Evolutionary conservation across 1,284 basidiomycete species (phyloP), one percentile per base, ranked within the genome.

Genomic region (Mycosarcoma mackinlayi): DNA sequence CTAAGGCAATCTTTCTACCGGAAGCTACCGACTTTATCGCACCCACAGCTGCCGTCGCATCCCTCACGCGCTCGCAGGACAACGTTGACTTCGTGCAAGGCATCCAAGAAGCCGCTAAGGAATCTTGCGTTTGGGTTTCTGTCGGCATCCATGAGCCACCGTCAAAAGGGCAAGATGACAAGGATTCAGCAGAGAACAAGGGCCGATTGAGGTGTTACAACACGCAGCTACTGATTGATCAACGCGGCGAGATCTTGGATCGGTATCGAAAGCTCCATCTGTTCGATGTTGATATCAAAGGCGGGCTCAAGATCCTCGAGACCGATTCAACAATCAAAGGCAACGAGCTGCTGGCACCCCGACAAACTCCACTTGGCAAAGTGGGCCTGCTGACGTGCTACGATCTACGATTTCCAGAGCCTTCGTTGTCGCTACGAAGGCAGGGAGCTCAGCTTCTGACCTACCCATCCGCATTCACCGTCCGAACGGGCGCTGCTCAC

Each of bases 1-100:
- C 85, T 3, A 80, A 80, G 52, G 83, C 85, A 13, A 73, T 85
- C 51, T 85, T 84, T 59, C 77, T 86, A 6, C 85, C 86, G 18
- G 86, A 86, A 77, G 79, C 86, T 0, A 80, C 85, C 21, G 86
- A 87, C 69, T 87, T 86, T 46, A 86, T 87, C 58, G 84, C 84
- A 1, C 79, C 83, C 8, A 78, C 82, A 14, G 64, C 79, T 0
- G 7, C 52, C 8, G 83, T 83, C 4, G 54, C 67, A 0, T 40
- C 46, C 11, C 71, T 84, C 2, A 75, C 79, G 0, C 54, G 75
- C 13, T 73, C 79, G 0, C 13, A 55, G 1, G 83, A 82, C 8
- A 70, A 75, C 39, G 45, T 34, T 8, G 30, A n/a, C 3, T 85
- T 84, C 51, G 77, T 84, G 0, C 31, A 63, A 4, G 83, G 83